A percentile compares a stretch with the other conserved stretches of the same genome.
Conservation (phyloP, 2,329 filamentous ascomycete species). For the Cladophialophora chaetospira region DNA sequence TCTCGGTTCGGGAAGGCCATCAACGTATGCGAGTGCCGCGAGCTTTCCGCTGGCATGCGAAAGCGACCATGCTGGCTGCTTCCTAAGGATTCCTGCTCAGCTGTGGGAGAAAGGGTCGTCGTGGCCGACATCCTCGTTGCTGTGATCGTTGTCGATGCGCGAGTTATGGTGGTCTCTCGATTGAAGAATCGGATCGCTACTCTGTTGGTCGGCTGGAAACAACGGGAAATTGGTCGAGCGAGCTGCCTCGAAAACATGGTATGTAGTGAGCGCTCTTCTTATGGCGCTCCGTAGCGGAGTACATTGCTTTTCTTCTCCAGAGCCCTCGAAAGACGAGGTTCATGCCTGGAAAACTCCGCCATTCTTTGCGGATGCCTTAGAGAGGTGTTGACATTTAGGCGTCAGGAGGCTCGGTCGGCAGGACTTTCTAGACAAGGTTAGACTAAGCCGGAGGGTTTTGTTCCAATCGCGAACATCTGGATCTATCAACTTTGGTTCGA, state of each 20-base stretch:
- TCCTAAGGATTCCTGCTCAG: background rate
- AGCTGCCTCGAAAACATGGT: too few species aligned
- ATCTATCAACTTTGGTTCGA: too few species aligned
- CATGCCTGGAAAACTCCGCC: background rate
- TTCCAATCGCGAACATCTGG: background rate
- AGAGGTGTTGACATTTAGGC: too few species aligned
- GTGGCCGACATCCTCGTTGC: background rate
- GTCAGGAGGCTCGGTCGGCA: background rate
- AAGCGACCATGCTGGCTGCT: conserved; percentile 5
- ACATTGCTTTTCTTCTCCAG: too few species aligned
- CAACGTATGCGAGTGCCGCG: conserved; percentile 9
- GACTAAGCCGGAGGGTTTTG: background rate
- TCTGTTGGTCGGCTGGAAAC: too few species aligned
- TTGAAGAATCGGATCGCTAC: too few species aligned
- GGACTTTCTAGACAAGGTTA: background rate
- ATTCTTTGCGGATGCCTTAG: too few species aligned
- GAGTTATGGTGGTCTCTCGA: too few species aligned
- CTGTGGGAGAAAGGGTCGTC: background rate
- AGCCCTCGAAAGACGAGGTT: too few species aligned
- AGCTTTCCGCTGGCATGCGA: conserved; percentile 13
- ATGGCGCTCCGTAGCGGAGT: too few species aligned
- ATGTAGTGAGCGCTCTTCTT: too few species aligned
- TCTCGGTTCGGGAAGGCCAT: conserved; percentile 14
- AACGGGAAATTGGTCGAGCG: too few species aligned
- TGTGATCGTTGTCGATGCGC: background rate